phyloP scores from a whole-genome alignment of 345 rosid species.

The sweet orange (Citrus sinensis) region DVS_A1.0 CM039169.1:17829501-17830000 shows the following conservation, averaged over 20 bases:
- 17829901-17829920: not conserved
- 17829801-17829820: not conserved
- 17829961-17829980: constrained; percentile 8
- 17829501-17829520: constrained; percentile 53
- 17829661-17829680: constrained; percentile 43
- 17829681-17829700: constrained; percentile 54
- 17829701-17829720: constrained; percentile 92
- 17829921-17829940: not conserved
- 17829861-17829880: not conserved
- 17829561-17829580: constrained; percentile 59
- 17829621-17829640: constrained; percentile 32
- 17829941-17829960: not conserved
- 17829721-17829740: constrained; percentile 38
- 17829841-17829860: not conserved
- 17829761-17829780: not conserved
- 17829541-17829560: constrained; percentile 56
- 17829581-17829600: constrained; percentile 36
- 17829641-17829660: constrained; percentile 33
- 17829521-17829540: constrained; percentile 53
- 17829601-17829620: constrained; percentile 33
- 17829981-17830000: constrained; percentile 10
- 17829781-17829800: not conserved
- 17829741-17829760: constrained; percentile 13
- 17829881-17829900: not conserved
- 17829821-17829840: not conserved